phyloP scores from a whole-genome alignment of 2,329 filamentous ascomycete species.

The Bipolaris bicolor region DNA sequence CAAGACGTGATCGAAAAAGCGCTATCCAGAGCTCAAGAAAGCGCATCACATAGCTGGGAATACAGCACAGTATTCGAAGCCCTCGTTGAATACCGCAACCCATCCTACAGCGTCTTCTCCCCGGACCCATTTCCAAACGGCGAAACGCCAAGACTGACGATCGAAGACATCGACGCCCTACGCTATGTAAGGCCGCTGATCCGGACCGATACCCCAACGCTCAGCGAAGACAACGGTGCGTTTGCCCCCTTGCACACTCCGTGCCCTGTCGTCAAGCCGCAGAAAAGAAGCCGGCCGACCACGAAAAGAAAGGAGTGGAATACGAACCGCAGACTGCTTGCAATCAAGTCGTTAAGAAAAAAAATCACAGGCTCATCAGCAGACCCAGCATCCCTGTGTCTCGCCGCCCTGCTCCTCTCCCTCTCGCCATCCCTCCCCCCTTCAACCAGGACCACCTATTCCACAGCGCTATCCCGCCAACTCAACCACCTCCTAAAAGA shows the following conservation, averaged over 20 bases:
- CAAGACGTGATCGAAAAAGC: constrained; percentile 55
- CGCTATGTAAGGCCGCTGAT: constrained; percentile 48
- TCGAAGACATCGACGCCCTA: constrained; percentile 38
- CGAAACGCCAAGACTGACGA: constrained; percentile 28
- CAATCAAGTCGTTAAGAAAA: background rate
- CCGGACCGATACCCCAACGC: constrained; percentile 30
- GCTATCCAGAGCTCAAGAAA: constrained; percentile 35
- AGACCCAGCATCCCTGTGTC: constrained; percentile 55
- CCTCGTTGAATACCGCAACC: constrained; percentile 49
- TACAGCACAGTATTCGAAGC: constrained; percentile 52
- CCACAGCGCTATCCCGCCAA: constrained; percentile 46
- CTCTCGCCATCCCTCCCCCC: constrained; percentile 41
- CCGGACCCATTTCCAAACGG: constrained; percentile 44
- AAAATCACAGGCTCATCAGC: constrained; percentile 37
- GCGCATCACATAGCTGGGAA: constrained; percentile 52
- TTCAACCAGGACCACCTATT: constrained; percentile 29
- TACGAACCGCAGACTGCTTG: background rate
- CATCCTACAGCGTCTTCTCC: constrained; percentile 48
- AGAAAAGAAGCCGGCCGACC: too few relatives aligned
- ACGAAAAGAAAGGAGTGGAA: background rate
- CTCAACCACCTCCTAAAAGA: constrained; percentile 48
- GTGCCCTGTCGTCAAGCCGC: too few relatives aligned
- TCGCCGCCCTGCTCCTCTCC: constrained; percentile 54
- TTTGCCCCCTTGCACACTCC: background rate
- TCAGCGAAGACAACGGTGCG: constrained; percentile 46